These are phyloP conservation scores for Boletus sensibilis DNA, from an alignment of 768 basidiomycete species.

Conservation along the genomic window DNA sequence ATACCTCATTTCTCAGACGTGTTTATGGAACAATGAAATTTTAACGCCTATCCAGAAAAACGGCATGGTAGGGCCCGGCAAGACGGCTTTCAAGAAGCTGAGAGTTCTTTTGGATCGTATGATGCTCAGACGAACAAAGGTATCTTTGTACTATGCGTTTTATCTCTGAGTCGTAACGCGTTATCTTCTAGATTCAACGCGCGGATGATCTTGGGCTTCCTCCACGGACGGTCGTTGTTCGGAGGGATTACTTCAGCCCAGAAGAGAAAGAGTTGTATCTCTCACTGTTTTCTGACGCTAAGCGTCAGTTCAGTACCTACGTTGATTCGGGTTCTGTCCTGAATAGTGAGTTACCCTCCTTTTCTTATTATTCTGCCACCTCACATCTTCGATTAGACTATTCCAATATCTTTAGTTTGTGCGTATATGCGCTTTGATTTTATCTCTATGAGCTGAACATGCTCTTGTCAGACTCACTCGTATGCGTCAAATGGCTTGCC, in stretches of 20 bases:
- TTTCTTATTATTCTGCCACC: background rate
- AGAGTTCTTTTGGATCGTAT: constrained; percentile 85
- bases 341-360: constrained; percentile 64
- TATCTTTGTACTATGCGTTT: constrained; percentile 21
- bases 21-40: constrained; percentile 97
- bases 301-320: constrained; percentile 88
- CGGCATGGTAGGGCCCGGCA: constrained; percentile 79
- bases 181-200: constrained; percentile 66
- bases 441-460: background rate
- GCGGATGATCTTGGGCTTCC: constrained; percentile 96
- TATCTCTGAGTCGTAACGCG: background rate
- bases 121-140: constrained; percentile 94
- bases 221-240: constrained; percentile 85
- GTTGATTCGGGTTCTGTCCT: constrained; percentile 86
- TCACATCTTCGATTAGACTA: constrained; percentile 54
- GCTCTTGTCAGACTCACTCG: constrained; percentile 70
- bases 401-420: constrained; percentile 86
- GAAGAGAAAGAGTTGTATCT: constrained; percentile 96
- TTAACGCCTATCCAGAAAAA: constrained; percentile 93
- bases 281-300: constrained; percentile 89
- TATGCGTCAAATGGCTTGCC: constrained; percentile 94
- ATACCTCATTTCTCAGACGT: constrained; percentile 52
- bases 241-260: constrained; percentile 90
- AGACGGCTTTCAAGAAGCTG: constrained; percentile 86
- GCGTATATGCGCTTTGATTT: constrained; percentile 23